These are phyloP conservation scores for Viola pubescens DNA, from an alignment of 441 rosid genomes.

Conservation along the genomic window DNA sequence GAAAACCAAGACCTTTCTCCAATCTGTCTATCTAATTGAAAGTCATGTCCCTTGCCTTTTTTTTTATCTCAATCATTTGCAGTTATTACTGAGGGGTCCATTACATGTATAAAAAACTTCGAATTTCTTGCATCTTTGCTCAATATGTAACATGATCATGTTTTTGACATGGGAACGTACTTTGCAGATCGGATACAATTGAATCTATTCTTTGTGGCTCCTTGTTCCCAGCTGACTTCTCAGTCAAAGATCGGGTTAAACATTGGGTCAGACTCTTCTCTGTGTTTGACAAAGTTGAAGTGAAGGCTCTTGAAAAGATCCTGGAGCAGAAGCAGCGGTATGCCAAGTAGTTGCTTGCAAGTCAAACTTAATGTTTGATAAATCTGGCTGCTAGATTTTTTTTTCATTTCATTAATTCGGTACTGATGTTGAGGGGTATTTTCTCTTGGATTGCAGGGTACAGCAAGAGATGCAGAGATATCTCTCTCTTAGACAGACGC, in stretches of 20 bases:
- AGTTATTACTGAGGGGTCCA: neutral
- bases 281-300: constrained; percentile 79
- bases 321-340: constrained; percentile 99
- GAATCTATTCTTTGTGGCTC: constrained; percentile 65
- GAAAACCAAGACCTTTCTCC: neutral
- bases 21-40: neutral
- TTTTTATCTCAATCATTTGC: neutral
- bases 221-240: constrained; percentile 61
- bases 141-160: constrained; percentile 1
- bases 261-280: constrained; percentile 80
- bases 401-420: constrained; percentile 27
- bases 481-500: constrained; percentile 69
- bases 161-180: constrained; percentile 20
- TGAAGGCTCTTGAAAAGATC: constrained; percentile 86
- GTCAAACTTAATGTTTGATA: constrained; percentile 15
- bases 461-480: constrained; percentile 98
- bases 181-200: constrained; percentile 89
- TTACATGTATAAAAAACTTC: neutral
- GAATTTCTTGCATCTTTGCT: constrained; percentile 8
- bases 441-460: constrained; percentile 70
- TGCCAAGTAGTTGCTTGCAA: constrained; percentile 22
- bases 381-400: constrained; percentile 14
- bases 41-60: neutral
- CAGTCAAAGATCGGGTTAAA: constrained; percentile 55
- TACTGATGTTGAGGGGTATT: constrained; percentile 32